Conservation (phyloP, 805 yeast genomes). For the Wickerhamiella nectarea region DNA sequence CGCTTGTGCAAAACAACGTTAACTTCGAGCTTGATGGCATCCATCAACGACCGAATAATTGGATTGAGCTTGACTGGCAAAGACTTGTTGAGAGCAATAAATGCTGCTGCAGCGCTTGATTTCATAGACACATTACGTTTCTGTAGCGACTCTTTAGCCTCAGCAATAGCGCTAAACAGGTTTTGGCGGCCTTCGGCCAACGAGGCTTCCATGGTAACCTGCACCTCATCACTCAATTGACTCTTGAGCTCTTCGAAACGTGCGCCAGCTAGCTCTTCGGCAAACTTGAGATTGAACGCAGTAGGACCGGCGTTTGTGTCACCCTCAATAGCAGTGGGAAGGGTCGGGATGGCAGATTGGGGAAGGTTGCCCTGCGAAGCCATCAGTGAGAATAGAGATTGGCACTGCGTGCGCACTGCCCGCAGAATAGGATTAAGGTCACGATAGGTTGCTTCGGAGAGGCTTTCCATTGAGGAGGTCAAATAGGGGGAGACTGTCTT, state of each 20-base stretch:
- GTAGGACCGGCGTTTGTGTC: constrained; percentile 88
- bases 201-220: constrained; percentile 56
- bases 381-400: constrained; percentile 66
- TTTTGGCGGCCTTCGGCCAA: constrained; percentile 68
- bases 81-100: constrained; percentile 35
- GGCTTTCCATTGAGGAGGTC: constrained; percentile 6
- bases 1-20: constrained; percentile 51
- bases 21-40: constrained; percentile 69
- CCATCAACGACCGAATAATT: constrained; percentile 81
- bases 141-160: constrained; percentile 41
- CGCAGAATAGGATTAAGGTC: constrained; percentile 79
- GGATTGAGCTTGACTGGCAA: constrained; percentile 86
- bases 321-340: constrained; percentile 87
- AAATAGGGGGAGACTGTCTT: constrained; percentile 3
- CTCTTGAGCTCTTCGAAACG: constrained; percentile 53
- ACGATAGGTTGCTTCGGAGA: constrained; percentile 35
- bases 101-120: constrained; percentile 67
- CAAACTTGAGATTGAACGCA: constrained; percentile 72
- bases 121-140: constrained; percentile 40
- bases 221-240: constrained; percentile 49
- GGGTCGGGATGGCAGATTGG: constrained; percentile 55
- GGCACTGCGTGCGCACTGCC: constrained; percentile 76
- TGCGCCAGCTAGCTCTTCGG: constrained; percentile 52
- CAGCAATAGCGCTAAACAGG: constrained; percentile 50
- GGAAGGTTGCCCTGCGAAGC: constrained; percentile 64